Evolutionary conservation across 2,329 filamentous ascomycete genomes (phyloP).

Genomic region (Hypoxylon sp.): DNA sequence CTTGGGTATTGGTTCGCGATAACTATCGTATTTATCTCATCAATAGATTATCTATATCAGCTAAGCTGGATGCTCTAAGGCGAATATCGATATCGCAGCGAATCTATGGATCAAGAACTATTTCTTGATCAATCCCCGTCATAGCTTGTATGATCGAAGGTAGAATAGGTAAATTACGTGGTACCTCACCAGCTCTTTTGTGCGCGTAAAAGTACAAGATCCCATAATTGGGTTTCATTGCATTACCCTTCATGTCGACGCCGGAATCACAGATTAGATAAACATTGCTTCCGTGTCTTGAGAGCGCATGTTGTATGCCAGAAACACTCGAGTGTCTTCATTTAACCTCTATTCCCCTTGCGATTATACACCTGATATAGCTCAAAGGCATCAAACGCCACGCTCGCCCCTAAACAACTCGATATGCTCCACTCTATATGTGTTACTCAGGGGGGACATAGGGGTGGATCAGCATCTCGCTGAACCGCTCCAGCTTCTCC

Average conservation of each 20-base stretch:
- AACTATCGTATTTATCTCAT: background rate
- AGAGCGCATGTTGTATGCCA: constrained; percentile 5
- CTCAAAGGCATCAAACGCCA: constrained; percentile 35
- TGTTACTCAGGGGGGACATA: constrained; percentile 74
- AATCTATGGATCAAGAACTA: background rate
- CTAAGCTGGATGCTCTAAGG: background rate
- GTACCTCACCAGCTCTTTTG: background rate
- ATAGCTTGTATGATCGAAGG: background rate
- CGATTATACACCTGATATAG: constrained; percentile 16
- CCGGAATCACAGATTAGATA: background rate
- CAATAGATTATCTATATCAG: background rate
- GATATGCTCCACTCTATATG: constrained; percentile 10
- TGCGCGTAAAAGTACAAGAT: background rate
- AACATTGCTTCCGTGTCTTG: constrained; percentile 11
- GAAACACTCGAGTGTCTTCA: constrained; percentile 12
- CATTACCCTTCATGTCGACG: constrained; percentile 8
- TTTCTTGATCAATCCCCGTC: background rate
- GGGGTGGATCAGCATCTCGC: constrained; percentile 84
- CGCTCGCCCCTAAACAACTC: constrained; percentile 30
- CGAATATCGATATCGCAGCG: background rate
- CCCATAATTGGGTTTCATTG: background rate
- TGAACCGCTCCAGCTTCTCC: constrained; percentile 92
- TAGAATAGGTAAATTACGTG: background rate
- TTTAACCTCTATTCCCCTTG: constrained; percentile 22
- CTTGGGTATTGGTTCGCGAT: background rate